A percentile compares a stretch with the other conserved stretches of the same genome.
Conservation (phyloP, 1,139 yeast genomes). For the Scheffersomyces parashehatae region DNA sequence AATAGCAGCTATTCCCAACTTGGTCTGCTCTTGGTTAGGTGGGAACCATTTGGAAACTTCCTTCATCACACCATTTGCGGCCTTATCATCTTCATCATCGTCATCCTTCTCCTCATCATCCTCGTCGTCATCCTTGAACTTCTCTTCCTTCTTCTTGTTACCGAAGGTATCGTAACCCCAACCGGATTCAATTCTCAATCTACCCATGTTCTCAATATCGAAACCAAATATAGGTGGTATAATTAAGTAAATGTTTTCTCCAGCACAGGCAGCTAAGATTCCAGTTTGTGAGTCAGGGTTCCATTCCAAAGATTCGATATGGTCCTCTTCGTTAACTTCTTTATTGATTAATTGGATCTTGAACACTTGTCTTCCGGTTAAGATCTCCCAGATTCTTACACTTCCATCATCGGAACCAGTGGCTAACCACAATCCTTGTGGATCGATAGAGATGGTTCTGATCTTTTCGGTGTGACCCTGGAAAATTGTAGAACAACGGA, state of each 20-base stretch:
- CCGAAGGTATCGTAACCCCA: slow-evolving; percentile 88
- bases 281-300: slow-evolving; percentile 77
- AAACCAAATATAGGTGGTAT: slow-evolving; percentile 92
- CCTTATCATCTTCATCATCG: slow-evolving; percentile 31
- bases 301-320: slow-evolving; percentile 86
- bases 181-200: slow-evolving; percentile 80
- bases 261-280: slow-evolving; percentile 80
- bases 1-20: slow-evolving; percentile 67
- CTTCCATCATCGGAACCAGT: slow-evolving; percentile 98
- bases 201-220: slow-evolving; percentile 81
- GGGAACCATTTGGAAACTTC: slow-evolving; percentile 83
- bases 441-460: slow-evolving; percentile 81
- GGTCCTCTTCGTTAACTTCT: slow-evolving; percentile 64
- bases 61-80: slow-evolving; percentile 41
- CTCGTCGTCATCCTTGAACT: slow-evolving; percentile 41
- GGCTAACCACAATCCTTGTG: slow-evolving; percentile 91
- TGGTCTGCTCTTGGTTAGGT: slow-evolving; percentile 63
- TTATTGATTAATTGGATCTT: slow-evolving; percentile 53
- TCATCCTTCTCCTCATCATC: slow-evolving; percentile 31
- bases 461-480: slow-evolving; percentile 83
- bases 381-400: slow-evolving; percentile 93
- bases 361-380: slow-evolving; percentile 93
- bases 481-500: slow-evolving; percentile 79
- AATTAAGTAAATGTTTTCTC: slow-evolving; percentile 72
- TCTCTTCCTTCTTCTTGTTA: slow-evolving; percentile 47